Percentiles rank a stretch among this genome's conserved stretches.
These are phyloP conservation scores for Lepiota venenata DNA, from an alignment of 768 basidiomycete genomes.

Conservation along the genomic window DNA sequence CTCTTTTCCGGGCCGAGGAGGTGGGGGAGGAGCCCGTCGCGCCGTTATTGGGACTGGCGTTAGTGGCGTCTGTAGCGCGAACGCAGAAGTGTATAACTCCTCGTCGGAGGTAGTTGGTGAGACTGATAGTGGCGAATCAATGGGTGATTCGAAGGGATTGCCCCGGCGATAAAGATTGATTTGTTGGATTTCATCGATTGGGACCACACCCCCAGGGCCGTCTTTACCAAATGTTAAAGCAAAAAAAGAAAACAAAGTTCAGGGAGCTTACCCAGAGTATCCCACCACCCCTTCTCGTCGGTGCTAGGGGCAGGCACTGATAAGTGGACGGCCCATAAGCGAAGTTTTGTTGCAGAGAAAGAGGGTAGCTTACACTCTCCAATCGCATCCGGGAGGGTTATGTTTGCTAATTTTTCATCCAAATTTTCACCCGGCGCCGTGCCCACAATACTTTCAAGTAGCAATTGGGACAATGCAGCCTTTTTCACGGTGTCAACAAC, in stretches of 20 bases:
- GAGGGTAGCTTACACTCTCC: constrained; percentile 38
- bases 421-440: constrained; percentile 64
- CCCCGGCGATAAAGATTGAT: constrained; percentile 27
- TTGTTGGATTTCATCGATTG: constrained; percentile 35
- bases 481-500: constrained; percentile 78
- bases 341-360: neutral
- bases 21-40: constrained; percentile 24
- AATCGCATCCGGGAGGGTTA: constrained; percentile 45
- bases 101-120: constrained; percentile 85
- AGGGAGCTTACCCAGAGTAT: constrained; percentile 50
- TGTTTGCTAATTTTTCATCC: constrained; percentile 64
- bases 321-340: constrained; percentile 10
- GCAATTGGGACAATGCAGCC: constrained; percentile 59
- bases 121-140: constrained; percentile 62
- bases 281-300: constrained; percentile 79
- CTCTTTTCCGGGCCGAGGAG: constrained; percentile 25
- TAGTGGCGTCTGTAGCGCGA: constrained; percentile 68
- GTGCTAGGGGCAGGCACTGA: constrained; percentile 86
- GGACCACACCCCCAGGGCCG: constrained; percentile 54
- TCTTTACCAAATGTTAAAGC: constrained; percentile 30
- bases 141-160: constrained; percentile 77
- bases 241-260: neutral
- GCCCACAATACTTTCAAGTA: constrained; percentile 62
- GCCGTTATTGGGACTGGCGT: constrained; percentile 42
- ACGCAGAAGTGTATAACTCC: constrained; percentile 74